Evolutionary conservation across 2,329 filamentous ascomycete genomes (phyloP), one percentile per base, ranked within the genome.

Genomic region (Microascus cirrosus): DNA sequence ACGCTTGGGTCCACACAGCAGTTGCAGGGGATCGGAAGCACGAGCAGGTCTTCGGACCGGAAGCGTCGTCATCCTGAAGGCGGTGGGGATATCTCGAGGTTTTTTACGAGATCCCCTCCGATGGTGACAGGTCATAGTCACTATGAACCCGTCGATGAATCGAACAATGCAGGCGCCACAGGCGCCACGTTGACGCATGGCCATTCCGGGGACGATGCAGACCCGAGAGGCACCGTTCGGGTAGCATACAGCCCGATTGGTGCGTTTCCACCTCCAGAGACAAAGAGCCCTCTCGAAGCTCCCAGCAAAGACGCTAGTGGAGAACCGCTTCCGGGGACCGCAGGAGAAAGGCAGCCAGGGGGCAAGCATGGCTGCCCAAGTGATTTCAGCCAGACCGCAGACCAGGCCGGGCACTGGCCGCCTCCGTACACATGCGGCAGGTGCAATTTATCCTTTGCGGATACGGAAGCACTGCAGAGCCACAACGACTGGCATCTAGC

Each of bases 401-500:
- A 35, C 25, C 48, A 48, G 32, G 34, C 45, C 22, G 28, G 48
- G 25, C 18, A 54, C 25, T 36, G 24, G 20, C 22, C 35, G 20
- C 28, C 35, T 22, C 32, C 35, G 6, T 54, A 48, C 36, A 34
- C 56, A 25, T 62, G 59, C 34, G 25, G 39, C 58, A 56, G 32
- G 58, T 62, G 58, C 51, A 57, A n/a, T 58, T 25, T n/a, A n/a
- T 74, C 28, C 45, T 57, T 57, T 34, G 45, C 18, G 12, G 39
- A 57, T 20, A 20, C 28, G n/a, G 81, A 86, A 58, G 79, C 80
- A 63, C 67, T 84, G 53, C 80, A 85, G 62, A 92, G 89, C 71
- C 94, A 99, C 69, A 78, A 86, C 57, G 94, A 99, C 70, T 97
- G 92, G 86, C 94, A 99, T 72, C 87, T 96, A 72, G 94, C 94